These are phyloP conservation scores for Stylonectria norvegica DNA, from an alignment of 2,329 filamentous ascomycete species.

Conservation along the genomic window DNA sequence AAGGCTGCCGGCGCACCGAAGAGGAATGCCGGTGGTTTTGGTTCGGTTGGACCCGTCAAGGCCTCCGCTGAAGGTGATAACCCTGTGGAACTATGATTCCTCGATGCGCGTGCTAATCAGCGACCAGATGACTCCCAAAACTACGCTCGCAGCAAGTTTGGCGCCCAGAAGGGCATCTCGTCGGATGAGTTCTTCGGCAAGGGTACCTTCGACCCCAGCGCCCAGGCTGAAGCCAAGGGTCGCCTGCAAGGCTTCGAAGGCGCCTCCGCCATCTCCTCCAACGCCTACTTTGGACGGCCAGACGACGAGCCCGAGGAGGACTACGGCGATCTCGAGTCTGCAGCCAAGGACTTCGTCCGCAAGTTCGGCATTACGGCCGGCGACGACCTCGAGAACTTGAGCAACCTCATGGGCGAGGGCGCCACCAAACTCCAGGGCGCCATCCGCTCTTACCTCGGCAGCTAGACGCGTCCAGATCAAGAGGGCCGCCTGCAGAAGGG, in stretches of 20 bases:
- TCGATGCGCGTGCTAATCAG: constrained; percentile 7
- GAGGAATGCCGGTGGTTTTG: constrained; percentile 82
- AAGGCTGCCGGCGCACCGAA: constrained; percentile 56
- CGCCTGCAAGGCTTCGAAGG: constrained; percentile 91
- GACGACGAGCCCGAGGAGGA: constrained; percentile 78
- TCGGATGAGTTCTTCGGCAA: constrained; percentile 98
- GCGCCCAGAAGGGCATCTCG: constrained; percentile 89
- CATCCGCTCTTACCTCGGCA: constrained; percentile 61
- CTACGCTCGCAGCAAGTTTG: constrained; percentile 86
- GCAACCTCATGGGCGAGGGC: constrained; percentile 78
- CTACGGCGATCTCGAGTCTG: constrained; percentile 88
- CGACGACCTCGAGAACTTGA: constrained; percentile 91
- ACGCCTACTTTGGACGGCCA: constrained; percentile 93
- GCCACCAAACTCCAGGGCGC: constrained; percentile 78
- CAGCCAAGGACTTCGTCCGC: constrained; percentile 92
- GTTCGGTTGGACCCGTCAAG: constrained; percentile 75
- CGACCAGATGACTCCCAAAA: constrained; percentile 67
- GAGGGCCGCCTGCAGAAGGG: constrained; percentile 1
- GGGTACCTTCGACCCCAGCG: constrained; percentile 74
- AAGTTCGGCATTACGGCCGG: constrained; percentile 94
- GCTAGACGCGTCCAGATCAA: constrained; percentile 36
- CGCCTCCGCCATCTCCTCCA: constrained; percentile 87
- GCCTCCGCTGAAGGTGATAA: constrained; percentile 67
- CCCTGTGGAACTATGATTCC: neutral
- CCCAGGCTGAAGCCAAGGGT: constrained; percentile 80